These are phyloP conservation scores for Luffa aegyptiaca DNA, from an alignment of 306 rosid species.

Conservation along the genomic window DNA sequence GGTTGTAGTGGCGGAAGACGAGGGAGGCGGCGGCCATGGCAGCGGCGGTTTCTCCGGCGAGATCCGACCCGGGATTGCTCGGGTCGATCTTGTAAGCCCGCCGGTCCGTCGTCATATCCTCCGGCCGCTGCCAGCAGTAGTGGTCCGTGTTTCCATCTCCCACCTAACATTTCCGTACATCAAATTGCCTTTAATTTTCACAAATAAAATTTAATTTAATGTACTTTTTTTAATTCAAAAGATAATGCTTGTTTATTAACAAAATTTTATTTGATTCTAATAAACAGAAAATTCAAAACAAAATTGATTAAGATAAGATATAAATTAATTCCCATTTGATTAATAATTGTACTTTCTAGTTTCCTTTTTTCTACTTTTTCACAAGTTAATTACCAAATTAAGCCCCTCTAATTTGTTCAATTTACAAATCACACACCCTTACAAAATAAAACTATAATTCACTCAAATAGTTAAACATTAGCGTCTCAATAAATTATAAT, in stretches of 20 bases:
- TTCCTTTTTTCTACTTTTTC: background rate
- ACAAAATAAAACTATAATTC: background rate
- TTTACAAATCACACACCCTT: background rate
- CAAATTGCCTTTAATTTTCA: slow-evolving; percentile 1
- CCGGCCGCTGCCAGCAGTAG: slow-evolving; percentile 99
- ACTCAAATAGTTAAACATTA: background rate
- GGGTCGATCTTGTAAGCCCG: slow-evolving; percentile 79
- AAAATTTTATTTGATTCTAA: background rate
- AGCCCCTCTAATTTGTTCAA: background rate
- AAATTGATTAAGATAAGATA: background rate
- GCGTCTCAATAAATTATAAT: background rate
- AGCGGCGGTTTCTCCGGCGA: slow-evolving; percentile 96
- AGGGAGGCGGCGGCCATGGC: slow-evolving; percentile 98
- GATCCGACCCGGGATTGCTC: slow-evolving; percentile 96
- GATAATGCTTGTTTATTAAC: background rate
- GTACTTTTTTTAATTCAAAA: background rate
- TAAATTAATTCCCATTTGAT: background rate
- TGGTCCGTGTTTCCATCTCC: slow-evolving; percentile 97
- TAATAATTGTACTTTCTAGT: background rate
- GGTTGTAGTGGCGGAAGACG: slow-evolving; percentile 79
- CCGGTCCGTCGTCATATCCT: slow-evolving; percentile 98
- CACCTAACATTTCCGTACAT: slow-evolving; percentile 41
- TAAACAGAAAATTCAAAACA: background rate
- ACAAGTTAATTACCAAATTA: background rate
- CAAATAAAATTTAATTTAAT: background rate